Conservation (phyloP, 23 red algal genomes). For the Gracilaria caudata region DNA sequence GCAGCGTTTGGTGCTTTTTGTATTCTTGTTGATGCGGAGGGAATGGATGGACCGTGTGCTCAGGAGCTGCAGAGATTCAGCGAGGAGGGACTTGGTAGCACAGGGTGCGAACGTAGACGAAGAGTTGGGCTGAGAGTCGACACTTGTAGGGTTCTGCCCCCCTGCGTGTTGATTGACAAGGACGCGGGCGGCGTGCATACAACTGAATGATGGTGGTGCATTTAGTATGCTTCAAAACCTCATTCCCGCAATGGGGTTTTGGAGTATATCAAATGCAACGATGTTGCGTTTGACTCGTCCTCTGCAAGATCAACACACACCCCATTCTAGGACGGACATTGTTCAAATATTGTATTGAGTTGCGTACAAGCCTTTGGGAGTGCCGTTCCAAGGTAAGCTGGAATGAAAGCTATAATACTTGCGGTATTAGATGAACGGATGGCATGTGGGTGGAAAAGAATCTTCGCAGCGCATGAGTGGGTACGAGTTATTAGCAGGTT, state of each 20-base stretch:
- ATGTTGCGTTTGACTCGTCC: too few species aligned
- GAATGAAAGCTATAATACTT: too few species aligned
- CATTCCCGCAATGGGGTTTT: background rate
- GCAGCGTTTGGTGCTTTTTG: conserved; percentile 24
- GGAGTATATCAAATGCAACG: background rate
- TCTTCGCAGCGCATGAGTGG: too few species aligned
- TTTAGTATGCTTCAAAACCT: too few species aligned
- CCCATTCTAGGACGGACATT: too few species aligned
- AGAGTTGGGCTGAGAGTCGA: conserved; percentile 2
- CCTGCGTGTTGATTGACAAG: background rate
- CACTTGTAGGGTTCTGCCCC: background rate
- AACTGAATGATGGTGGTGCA: background rate
- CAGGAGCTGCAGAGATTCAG: conserved; percentile 14
- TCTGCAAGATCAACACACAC: too few species aligned
- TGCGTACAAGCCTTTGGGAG: too few species aligned
- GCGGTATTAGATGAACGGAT: too few species aligned
- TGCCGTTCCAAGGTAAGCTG: too few species aligned
- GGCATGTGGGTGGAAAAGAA: too few species aligned
- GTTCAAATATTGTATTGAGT: too few species aligned
- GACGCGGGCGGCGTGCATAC: background rate
- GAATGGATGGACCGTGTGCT: conserved; percentile 10
- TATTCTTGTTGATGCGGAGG: conserved; percentile 8
- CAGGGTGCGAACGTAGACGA: background rate
- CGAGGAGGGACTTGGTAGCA: conserved; percentile 4
- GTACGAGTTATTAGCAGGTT: too few species aligned